phyloP scores from a whole-genome alignment of 2,329 filamentous ascomycete species.

The Fusarium sacchari region DNA sequence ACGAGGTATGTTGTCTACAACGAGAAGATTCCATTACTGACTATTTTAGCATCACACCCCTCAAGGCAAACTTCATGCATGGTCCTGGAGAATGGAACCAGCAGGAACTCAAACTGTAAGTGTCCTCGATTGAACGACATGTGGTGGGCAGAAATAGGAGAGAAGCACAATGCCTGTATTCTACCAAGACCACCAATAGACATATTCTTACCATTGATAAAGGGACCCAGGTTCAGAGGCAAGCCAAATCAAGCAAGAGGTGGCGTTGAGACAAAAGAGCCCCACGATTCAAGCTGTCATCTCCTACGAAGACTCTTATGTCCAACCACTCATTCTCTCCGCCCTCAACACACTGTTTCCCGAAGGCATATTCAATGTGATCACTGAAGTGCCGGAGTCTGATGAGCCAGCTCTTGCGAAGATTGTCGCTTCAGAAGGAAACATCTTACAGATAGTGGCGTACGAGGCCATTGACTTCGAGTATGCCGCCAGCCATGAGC shows the following conservation, averaged over 20 bases:
- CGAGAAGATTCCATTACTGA: slow-evolving; percentile 5
- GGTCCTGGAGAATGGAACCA: slow-evolving; percentile 68
- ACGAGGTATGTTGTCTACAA: slow-evolving; percentile 72
- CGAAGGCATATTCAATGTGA: slow-evolving; percentile 61
- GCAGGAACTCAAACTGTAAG: slow-evolving; percentile 85
- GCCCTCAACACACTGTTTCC: slow-evolving; percentile 75
- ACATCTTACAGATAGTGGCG: slow-evolving; percentile 79
- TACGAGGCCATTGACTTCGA: slow-evolving; percentile 93
- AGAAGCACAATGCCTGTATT: slow-evolving; percentile 44
- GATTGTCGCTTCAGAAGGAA: slow-evolving; percentile 51
- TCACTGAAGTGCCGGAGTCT: slow-evolving; percentile 55
- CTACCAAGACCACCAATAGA: slow-evolving; percentile 48
- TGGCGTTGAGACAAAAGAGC: slow-evolving; percentile 36
- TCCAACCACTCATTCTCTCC: slow-evolving; percentile 83
- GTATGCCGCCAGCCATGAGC: slow-evolving; percentile 70
- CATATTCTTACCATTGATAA: slow-evolving; percentile 49
- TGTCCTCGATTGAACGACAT: slow-evolving; percentile 49
- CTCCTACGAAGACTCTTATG: slow-evolving; percentile 87
- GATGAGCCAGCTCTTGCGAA: slow-evolving; percentile 50
- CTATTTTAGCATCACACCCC: slow-evolving; percentile 77
- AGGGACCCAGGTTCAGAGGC: slow-evolving; percentile 41
- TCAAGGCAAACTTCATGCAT: slow-evolving; percentile 94
- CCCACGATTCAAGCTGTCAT: slow-evolving; percentile 71
- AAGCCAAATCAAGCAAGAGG: slow-evolving; percentile 16
- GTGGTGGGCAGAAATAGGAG: slow-evolving; percentile 23